Evolutionary conservation across 1,284 basidiomycete genomes (phyloP).

Genomic region (Fomes fomentarius): DNA sequence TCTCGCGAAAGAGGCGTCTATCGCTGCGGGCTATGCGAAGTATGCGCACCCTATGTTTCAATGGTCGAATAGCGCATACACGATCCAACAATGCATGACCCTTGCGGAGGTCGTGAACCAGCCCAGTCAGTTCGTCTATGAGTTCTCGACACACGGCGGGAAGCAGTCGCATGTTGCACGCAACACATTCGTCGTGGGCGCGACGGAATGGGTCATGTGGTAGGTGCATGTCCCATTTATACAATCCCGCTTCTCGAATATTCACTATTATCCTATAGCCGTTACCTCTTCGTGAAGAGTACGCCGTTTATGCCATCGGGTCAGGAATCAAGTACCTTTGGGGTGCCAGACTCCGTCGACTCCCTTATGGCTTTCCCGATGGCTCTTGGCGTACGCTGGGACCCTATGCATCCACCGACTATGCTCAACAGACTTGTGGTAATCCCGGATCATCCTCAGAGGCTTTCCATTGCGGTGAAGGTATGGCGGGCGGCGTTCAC

Average conservation of each 20-base stretch:
- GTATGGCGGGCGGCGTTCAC: not conserved
- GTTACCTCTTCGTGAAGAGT: not conserved
- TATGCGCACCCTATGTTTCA: not conserved
- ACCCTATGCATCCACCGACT: not conserved
- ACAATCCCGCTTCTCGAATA: not conserved
- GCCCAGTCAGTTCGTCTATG: not conserved
- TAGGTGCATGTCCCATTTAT: not conserved
- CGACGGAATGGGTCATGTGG: not conserved
- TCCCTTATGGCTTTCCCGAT: not conserved
- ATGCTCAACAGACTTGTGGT: not conserved
- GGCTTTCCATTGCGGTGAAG: not conserved
- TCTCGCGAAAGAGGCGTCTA: not conserved
- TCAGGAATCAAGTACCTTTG: not conserved
- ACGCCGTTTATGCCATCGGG: not conserved
- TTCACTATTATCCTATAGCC: not conserved
- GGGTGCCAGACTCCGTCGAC: not conserved
- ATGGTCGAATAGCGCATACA: not conserved
- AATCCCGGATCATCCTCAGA: not conserved
- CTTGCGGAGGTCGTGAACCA: not conserved
- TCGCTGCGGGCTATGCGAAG: not conserved
- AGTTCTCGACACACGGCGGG: not conserved
- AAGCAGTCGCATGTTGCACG: not conserved
- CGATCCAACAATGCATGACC: not conserved
- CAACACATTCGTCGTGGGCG: not conserved
- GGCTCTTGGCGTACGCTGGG: not conserved